Evolutionary conservation across 2,329 filamentous ascomycete genomes (phyloP), one percentile per base, ranked within the genome.

Genomic region (Falciphora oryzae): DNA sequence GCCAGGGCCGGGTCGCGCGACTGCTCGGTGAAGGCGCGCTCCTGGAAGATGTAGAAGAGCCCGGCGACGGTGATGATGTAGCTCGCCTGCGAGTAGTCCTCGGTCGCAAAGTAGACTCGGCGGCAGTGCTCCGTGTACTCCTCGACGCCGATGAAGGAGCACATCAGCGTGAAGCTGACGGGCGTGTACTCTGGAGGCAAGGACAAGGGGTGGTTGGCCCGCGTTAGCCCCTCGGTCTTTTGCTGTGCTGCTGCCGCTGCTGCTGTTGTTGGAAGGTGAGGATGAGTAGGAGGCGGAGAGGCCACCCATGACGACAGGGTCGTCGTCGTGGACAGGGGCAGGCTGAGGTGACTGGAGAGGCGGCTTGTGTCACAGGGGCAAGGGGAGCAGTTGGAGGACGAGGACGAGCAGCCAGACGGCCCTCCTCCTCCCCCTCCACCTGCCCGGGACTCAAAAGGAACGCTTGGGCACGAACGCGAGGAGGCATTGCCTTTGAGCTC

Each of bases 1-100:
- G 64, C 67, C n/a, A 53, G 38, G 31, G 65, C 65, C 8, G 71
- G 69, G 58, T 78, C 77, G 6, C 70, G 70, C 4, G 73, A 73
- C n/a, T 76, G 58, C 7, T 62, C 62, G 3, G 56, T 66, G 11
- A 75, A 74, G 25, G 76, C 74, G 67, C 80, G 77, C 66, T 83
- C 81, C 64, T 79, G 74, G 67, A 83, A 81, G 35, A 84, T 71
- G 65, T 82, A 82, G 68, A 81, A 82, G 14, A 84, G 74, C 4
- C 80, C 79, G 2, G 74, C 76, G 65, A 81, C 83, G 64, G 83
- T 80, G 32, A 80, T 78, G 66, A 83, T 79, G 67, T 84, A 85
- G 3, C 75, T 78, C 18, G 80, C 75, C 75, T 61, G 56, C 28
- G 61, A 62, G 59, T 58, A 65, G 59, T 67, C 66, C 38, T 67